phyloP scores from a whole-genome alignment of 2,329 filamentous ascomycete species.

The Sphaceloma murrayae region DNA sequence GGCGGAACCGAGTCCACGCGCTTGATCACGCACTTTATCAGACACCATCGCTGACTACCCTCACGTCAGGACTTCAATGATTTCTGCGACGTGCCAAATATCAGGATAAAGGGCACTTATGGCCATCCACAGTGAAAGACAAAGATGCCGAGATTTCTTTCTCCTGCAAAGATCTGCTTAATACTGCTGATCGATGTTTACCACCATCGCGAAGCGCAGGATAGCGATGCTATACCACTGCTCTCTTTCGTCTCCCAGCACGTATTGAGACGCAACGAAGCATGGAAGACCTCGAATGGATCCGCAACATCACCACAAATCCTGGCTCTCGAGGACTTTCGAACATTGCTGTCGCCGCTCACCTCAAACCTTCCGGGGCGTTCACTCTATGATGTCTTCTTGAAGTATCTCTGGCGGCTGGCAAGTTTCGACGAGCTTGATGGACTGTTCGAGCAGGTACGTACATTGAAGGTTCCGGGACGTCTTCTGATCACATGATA shows the following conservation, averaged over 20 bases:
- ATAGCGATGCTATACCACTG: conserved; percentile 49
- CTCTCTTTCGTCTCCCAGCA: conserved; percentile 71
- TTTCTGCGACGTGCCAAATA: too few species aligned
- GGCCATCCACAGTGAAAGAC: too few species aligned
- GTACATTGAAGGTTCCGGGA: neutral
- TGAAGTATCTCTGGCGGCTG: conserved; percentile 73
- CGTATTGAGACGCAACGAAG: conserved; percentile 30
- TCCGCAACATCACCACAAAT: conserved; percentile 20
- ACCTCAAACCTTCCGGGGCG: conserved; percentile 57
- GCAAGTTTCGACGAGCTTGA: conserved; percentile 75
- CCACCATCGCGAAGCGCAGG: conserved; percentile 23
- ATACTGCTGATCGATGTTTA: conserved; percentile 77
- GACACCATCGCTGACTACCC: too few species aligned
- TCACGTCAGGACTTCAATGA: too few species aligned
- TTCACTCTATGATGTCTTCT: conserved; percentile 78
- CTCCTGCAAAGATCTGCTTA: conserved; percentile 78
- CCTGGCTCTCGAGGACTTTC: conserved; percentile 33
- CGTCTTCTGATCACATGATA: conserved; percentile 2
- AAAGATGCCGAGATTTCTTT: conserved; percentile 78
- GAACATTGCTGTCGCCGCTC: conserved; percentile 27
- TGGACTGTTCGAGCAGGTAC: conserved; percentile 41
- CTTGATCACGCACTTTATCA: too few species aligned
- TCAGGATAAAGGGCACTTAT: too few species aligned
- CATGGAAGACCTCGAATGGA: neutral
- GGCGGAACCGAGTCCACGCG: too few species aligned